phyloP scores from a whole-genome alignment of 192 early-diverging fungal species.

The Lobosporangium transversale region DNA sequence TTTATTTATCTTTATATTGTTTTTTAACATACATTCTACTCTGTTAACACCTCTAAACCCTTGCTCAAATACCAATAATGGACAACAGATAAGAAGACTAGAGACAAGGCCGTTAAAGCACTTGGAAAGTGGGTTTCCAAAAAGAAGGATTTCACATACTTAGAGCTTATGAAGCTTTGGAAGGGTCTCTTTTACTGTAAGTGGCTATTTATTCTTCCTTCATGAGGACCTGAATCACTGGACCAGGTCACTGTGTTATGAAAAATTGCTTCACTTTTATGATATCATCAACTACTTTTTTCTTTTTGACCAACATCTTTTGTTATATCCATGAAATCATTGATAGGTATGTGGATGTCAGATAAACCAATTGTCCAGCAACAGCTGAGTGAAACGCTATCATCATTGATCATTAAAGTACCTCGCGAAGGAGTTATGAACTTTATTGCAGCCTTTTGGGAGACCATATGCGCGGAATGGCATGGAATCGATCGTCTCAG shows the following conservation, averaged over 20 bases:
- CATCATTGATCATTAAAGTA: constrained; percentile 62
- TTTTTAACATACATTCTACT: too few species aligned
- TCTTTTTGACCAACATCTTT: too few species aligned
- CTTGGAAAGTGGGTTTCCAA: constrained; percentile 66
- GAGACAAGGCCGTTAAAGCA: constrained; percentile 75
- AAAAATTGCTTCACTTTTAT: too few species aligned
- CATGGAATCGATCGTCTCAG: constrained; percentile 80
- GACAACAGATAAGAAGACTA: constrained; percentile 74
- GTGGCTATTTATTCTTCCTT: constrained; percentile 28
- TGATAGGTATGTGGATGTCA: constrained; percentile 92
- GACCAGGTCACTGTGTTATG: too few species aligned
- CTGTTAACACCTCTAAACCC: too few species aligned
- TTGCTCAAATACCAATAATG: too few species aligned
- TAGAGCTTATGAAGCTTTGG: constrained; percentile 86
- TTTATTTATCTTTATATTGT: background rate
- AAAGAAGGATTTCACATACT: constrained; percentile 62
- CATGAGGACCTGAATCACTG: too few species aligned
- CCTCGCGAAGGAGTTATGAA: constrained; percentile 57
- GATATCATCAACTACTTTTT: too few species aligned
- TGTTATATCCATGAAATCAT: too few species aligned
- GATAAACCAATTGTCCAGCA: constrained; percentile 95
- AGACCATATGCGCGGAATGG: constrained; percentile 76
- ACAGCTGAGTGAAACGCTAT: constrained; percentile 84
- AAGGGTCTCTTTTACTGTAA: constrained; percentile 94
- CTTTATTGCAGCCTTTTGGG: constrained; percentile 75